phyloP scores from a whole-genome alignment of 73 alveolate genomes.

The Paramecium octaurelia region DNA sequence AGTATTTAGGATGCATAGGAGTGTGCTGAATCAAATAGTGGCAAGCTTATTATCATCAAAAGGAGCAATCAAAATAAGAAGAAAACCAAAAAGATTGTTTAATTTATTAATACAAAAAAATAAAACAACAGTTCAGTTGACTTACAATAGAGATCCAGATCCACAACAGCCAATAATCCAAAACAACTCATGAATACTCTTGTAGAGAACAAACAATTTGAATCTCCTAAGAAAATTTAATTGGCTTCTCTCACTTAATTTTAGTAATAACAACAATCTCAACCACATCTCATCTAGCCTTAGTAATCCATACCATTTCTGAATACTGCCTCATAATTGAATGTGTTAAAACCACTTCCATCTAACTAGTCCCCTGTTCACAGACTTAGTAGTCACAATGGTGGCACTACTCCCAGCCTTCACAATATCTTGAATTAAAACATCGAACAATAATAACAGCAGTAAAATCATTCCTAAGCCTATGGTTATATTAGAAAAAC shows the following conservation, averaged over 20 bases:
- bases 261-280: background rate
- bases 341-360: background rate
- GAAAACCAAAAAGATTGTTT: background rate
- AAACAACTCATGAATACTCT: background rate
- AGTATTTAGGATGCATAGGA: background rate
- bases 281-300: background rate
- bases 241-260: background rate
- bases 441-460: background rate
- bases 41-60: background rate
- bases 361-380: background rate
- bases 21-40: background rate
- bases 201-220: background rate
- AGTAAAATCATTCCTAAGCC: background rate
- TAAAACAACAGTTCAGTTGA: background rate
- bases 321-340: background rate
- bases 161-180: constrained; percentile 25
- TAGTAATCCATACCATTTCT: background rate
- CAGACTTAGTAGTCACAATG: background rate
- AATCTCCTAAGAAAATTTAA: constrained; percentile 27
- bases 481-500: background rate
- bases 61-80: background rate
- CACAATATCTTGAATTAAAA: background rate
- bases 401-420: background rate
- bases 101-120: background rate
- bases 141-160: background rate